Percentiles rank a stretch among this genome's conserved stretches.
These are phyloP conservation scores for Penicillium hordei DNA, from an alignment of 2,329 filamentous ascomycete species.

Conservation along the genomic window DNA sequence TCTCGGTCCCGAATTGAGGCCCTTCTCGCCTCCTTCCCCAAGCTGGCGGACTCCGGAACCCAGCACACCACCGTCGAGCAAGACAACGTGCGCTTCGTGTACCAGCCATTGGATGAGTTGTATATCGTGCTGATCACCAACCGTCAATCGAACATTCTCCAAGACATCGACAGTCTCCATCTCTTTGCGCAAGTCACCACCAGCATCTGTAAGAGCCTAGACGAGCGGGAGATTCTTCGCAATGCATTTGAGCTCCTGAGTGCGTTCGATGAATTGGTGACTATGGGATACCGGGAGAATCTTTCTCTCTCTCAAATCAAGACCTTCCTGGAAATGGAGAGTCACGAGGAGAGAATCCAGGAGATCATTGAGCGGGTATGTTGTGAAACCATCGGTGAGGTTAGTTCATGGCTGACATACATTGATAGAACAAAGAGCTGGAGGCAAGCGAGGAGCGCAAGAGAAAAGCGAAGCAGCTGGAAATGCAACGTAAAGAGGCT, in stretches of 20 bases:
- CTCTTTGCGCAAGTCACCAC: slow-evolving; percentile 96
- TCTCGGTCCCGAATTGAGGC: slow-evolving; percentile 94
- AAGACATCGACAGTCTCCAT: slow-evolving; percentile 98
- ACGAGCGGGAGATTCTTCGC: slow-evolving; percentile 90
- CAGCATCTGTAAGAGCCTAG: slow-evolving; percentile 91
- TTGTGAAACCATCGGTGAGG: slow-evolving; percentile 25
- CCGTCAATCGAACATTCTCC: slow-evolving; percentile 97
- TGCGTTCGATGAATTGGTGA: slow-evolving; percentile 96
- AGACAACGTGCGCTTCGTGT: slow-evolving; percentile 99
- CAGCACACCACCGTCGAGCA: slow-evolving; percentile 99
- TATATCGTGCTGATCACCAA: slow-evolving; percentile 99
- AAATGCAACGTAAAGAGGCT: slow-evolving; percentile 97
- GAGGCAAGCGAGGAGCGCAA: slow-evolving; percentile 98
- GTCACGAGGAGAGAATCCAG: slow-evolving; percentile 97
- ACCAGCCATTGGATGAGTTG: slow-evolving; percentile 97
- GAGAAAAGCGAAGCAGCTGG: slow-evolving; percentile 95
- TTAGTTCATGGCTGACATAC: slow-evolving; percentile 23
- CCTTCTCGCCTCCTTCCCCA: slow-evolving; percentile 93
- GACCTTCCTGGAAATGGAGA: slow-evolving; percentile 99
- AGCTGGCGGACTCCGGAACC: slow-evolving; percentile 91
- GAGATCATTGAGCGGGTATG: slow-evolving; percentile 88
- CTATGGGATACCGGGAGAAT: slow-evolving; percentile 93
- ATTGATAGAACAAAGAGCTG: slow-evolving; percentile 85
- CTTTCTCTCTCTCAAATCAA: slow-evolving; percentile 96
- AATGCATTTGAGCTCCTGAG: slow-evolving; percentile 96